Evolutionary conservation across 1,284 basidiomycete species (phyloP).

Genomic region (Ceratobasidium sp.): DNA sequence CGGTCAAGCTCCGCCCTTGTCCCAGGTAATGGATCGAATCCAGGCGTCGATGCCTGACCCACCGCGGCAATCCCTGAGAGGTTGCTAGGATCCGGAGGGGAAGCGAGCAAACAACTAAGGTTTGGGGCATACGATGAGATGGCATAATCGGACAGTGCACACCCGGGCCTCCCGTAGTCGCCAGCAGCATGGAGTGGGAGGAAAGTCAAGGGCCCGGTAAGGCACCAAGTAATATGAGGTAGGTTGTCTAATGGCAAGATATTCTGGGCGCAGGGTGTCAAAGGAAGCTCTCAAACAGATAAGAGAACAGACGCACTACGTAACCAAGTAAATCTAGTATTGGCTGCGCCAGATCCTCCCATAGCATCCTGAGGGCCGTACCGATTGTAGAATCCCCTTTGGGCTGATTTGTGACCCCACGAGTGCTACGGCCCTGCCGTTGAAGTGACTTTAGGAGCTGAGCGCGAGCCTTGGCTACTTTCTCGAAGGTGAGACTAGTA

Average conservation of each 20-base stretch:
- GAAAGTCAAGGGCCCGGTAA: background rate
- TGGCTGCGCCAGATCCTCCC: background rate
- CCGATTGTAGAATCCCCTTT: background rate
- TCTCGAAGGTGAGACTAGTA: background rate
- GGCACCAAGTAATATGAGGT: constrained; percentile 16
- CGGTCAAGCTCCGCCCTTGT: background rate
- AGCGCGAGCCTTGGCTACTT: background rate
- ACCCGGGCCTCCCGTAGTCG: background rate
- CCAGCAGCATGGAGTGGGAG: constrained; percentile 19
- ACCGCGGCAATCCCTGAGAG: background rate
- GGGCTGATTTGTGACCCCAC: background rate
- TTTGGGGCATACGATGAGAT: constrained; percentile 3
- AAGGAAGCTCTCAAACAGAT: background rate
- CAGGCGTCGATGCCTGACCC: background rate
- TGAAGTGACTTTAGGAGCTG: background rate
- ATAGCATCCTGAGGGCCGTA: too few species aligned
- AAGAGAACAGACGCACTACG: background rate
- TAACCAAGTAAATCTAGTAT: background rate
- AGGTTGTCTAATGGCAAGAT: background rate
- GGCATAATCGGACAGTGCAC: background rate
- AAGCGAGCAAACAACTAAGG: background rate
- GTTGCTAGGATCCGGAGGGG: background rate
- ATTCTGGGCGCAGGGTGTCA: background rate
- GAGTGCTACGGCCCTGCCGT: background rate
- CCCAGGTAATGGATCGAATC: background rate